Evolutionary conservation across 306 rosid species (phyloP), one percentile per base, ranked within the genome.

Genomic region (Pyrus bretschneideri): DNA sequence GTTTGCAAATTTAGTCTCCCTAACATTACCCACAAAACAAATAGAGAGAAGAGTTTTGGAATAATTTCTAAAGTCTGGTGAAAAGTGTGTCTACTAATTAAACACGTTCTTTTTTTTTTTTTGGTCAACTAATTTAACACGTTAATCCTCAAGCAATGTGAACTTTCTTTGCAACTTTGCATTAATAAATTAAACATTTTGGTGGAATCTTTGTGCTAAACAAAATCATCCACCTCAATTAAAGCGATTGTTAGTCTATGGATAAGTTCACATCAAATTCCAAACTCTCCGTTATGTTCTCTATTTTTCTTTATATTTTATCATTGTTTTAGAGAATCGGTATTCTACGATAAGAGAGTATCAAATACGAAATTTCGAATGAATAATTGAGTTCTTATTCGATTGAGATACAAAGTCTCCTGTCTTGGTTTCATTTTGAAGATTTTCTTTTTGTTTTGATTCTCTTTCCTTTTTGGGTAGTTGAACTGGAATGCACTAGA

Each of bases 401-500:
- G 11, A 9, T 40, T 40, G 12, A 42, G 12, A 42, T 42, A 42
- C 45, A 8, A 42, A 52, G 21, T 19, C 58, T 6, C 17, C 13
- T 52, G n/a, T 52, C 21, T 14, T 52, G n/a, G 22, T 17, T 70
- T 70, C 60, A 70, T 27, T 54, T 54, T 51, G 22, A 68, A 14
- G 14, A 40, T 35, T 66, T 55, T 69, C 2, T 38, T 15, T 30
- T 57, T 58, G 59, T 58, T 69, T 70, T 1, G 18, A 9, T 61
- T 18, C 38, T 72, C 35, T 49, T 4, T 33, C 42, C 31, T 6
- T 78, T 69, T 67, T 79, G 83, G 82, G 83, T 82, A 40, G 61
- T 73, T 79, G 89, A 83, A 75, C 85, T 76, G 89, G 81, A 79
- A 82, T 70, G 81, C 86, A 77, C 77, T 79, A 66, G 30, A 40